Base-by-base conservation (phyloP, 139 green algal genomes). In the Spirogloea muscicola region DNA sequence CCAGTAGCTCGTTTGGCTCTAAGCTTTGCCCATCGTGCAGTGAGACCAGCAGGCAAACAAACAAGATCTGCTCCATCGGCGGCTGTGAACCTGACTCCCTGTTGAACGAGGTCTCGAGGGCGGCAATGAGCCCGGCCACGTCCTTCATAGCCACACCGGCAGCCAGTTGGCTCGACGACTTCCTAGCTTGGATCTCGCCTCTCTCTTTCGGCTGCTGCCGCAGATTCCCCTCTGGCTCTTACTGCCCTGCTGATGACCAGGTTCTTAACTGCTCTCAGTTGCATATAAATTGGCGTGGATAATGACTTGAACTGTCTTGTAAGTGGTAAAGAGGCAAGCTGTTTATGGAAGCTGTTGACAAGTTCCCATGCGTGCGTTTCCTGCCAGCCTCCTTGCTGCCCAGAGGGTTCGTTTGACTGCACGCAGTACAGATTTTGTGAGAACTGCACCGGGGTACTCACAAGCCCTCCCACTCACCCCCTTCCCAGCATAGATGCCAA, bases 81-180 rank as follows among this genome's bases (percentile, higher is more conserved):
- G 91, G 92, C 21, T 97, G 92, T 76, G 65, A 80, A 13, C 48
- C 74, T 1, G 71, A 90, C 79, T 95, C 89, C 0, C 66, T 97
- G 21, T 66, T 92, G 21, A 91, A 90, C 67, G 61, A 88, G 87
- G 89, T 92, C 62, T 5, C 62, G 2, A 21, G 16, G 7, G 84
- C 75, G 7, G 73, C 87, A 3, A 48, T 66, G 7, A 61, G 48
- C 2, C 84, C 84, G n/a, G 60, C 57, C 69, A 31, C 60, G 21
- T 83, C 78, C 16, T 82, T 59, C 73, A 88, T 96, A 21, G 88
- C 90, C 6, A 67, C 84, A 27, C 83, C 91, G 9, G 86, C 91
- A n/a, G 88, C 91, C 36, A 92, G 87, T 21, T 97, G 92, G 92
- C 55, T 96, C 6, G 92, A 97, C 76, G 92, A 96, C 83, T 96